Conservation (phyloP, 805 yeast species). For the Zygosaccharomyces pseudorouxii region DNA sequence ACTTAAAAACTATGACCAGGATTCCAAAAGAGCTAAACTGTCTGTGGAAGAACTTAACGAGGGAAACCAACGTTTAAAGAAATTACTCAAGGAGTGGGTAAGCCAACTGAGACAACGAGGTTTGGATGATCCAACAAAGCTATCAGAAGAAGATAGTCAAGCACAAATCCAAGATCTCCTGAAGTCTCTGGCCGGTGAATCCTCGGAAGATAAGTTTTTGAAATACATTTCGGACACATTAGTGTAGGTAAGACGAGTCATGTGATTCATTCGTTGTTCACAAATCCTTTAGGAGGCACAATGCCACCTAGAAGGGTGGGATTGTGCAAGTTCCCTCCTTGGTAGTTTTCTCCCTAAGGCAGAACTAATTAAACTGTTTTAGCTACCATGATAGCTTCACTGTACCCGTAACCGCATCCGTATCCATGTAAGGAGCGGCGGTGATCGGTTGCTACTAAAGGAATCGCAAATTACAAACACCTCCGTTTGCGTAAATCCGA, state of each 20-base stretch:
- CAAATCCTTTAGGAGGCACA: neutral
- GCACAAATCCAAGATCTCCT: conserved; percentile 22
- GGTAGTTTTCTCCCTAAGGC: neutral
- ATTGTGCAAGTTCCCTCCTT: neutral
- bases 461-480: neutral
- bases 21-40: conserved; percentile 48
- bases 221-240: conserved; percentile 21
- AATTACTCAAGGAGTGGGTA: conserved; percentile 53
- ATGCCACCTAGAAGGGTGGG: neutral
- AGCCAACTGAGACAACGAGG: conserved; percentile 36
- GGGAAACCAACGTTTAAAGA: conserved; percentile 48
- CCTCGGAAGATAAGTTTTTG: conserved; percentile 17
- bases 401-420: too few relatives aligned
- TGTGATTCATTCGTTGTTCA: neutral
- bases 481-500: neutral
- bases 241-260: conserved; percentile 7
- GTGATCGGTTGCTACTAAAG: neutral
- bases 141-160: conserved; percentile 37
- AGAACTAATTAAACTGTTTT: too few relatives aligned
- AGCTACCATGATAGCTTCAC: too few relatives aligned
- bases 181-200: conserved; percentile 16
- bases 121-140: conserved; percentile 19
- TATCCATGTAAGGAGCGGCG: too few relatives aligned
- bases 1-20: conserved; percentile 40
- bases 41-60: conserved; percentile 43